Evolutionary conservation across 805 yeast genomes (phyloP).

Genomic region (Maudiozyma turicensis): DNA sequence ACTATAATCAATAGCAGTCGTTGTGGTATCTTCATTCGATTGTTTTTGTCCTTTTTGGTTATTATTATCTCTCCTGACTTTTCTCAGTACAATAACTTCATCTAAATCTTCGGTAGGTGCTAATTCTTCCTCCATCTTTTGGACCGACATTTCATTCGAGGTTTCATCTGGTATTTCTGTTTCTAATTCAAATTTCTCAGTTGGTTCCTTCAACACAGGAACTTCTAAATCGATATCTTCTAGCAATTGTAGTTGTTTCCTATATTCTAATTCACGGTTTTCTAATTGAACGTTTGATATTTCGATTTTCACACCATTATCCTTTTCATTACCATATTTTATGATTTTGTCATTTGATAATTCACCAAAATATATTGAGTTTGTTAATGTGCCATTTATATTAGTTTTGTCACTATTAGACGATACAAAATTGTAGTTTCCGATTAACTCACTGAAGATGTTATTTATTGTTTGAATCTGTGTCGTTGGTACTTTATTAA

Average conservation of each 20-base stretch:
- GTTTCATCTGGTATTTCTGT: neutral
- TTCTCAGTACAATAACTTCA: constrained; percentile 36
- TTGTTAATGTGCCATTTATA: neutral
- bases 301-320: constrained; percentile 2
- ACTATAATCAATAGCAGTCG: constrained; percentile 36
- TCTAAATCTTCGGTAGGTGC: constrained; percentile 18
- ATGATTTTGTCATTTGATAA: constrained; percentile 4
- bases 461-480: constrained; percentile 12
- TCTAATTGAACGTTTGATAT: constrained; percentile 8
- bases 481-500: constrained; percentile 8
- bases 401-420: neutral
- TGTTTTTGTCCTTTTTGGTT: constrained; percentile 3
- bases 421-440: neutral
- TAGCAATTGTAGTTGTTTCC: constrained; percentile 10
- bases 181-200: neutral
- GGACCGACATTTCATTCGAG: neutral
- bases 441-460: constrained; percentile 5
- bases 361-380: constrained; percentile 9
- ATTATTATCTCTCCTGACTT: constrained; percentile 10
- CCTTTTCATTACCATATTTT: constrained; percentile 1
- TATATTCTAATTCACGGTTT: constrained; percentile 10
- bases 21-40: constrained; percentile 4
- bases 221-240: constrained; percentile 9
- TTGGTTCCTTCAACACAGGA: neutral
- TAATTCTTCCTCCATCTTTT: neutral